These are phyloP conservation scores for Verticillium albo-atrum DNA, from an alignment of 2,329 filamentous ascomycete genomes.

Conservation along the genomic window DNA sequence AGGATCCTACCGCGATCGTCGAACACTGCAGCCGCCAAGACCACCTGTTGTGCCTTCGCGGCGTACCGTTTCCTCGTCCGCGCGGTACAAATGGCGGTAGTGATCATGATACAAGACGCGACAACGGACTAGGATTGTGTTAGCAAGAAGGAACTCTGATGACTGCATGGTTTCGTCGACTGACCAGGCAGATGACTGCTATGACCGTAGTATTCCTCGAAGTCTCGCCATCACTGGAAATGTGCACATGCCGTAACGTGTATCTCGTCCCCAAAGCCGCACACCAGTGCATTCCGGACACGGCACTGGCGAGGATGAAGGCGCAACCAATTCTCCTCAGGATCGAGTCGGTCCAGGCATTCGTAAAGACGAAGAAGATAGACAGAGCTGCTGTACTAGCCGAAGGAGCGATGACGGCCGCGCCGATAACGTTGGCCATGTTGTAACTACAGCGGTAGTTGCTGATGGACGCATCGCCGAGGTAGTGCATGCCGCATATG, in stretches of 20 bases:
- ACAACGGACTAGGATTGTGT: constrained; percentile 45
- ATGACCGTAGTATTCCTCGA: constrained; percentile 65
- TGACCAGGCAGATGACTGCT: constrained; percentile 66
- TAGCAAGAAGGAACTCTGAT: background rate
- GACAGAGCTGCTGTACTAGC: constrained; percentile 66
- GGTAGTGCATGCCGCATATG: constrained; percentile 82
- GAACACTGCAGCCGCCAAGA: constrained; percentile 60
- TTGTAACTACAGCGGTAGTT: constrained; percentile 68
- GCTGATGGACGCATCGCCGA: constrained; percentile 74
- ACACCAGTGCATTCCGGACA: constrained; percentile 86
- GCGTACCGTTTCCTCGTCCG: constrained; percentile 48
- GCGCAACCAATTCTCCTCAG: constrained; percentile 69
- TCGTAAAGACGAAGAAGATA: constrained; percentile 73
- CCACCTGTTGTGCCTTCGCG: constrained; percentile 57
- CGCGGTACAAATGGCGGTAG: constrained; percentile 48
- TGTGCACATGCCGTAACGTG: constrained; percentile 41
- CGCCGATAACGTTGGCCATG: constrained; percentile 56
- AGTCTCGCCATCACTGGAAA: constrained; percentile 34
- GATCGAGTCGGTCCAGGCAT: constrained; percentile 74
- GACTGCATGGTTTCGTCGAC: constrained; percentile 16
- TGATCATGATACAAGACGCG: constrained; percentile 56
- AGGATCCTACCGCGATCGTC: constrained; percentile 62
- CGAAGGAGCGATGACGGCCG: constrained; percentile 66
- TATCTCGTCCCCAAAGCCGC: constrained; percentile 69
- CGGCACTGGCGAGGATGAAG: constrained; percentile 65